Evolutionary conservation across 2,329 filamentous ascomycete species (phyloP).

Genomic region (Myriosclerotinia scirpicola): DNA sequence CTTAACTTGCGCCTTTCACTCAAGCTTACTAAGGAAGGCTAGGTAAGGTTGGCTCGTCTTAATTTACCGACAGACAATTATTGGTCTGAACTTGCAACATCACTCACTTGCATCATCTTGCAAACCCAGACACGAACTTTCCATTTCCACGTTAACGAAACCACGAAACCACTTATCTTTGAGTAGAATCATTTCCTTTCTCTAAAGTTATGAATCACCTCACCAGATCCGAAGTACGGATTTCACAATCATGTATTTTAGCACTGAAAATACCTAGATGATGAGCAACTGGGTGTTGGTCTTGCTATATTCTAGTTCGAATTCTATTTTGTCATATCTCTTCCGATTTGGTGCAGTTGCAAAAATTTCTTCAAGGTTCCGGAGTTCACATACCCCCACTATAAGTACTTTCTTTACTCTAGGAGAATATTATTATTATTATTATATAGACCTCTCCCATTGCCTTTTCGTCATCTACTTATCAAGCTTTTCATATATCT

Average conservation of each 20-base stretch:
- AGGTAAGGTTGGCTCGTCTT: not conserved
- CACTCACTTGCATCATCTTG: not conserved
- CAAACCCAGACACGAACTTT: not conserved
- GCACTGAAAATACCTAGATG: not conserved
- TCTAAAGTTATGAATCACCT: not conserved
- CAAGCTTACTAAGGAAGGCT: not conserved
- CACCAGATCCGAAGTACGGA: slow-evolving; percentile 1
- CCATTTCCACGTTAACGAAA: not conserved
- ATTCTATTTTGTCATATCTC: slow-evolving; percentile 8
- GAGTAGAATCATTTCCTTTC: not conserved
- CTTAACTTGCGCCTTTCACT: slow-evolving; percentile 2
- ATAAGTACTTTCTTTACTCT: not conserved
- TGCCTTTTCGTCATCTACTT: not conserved
- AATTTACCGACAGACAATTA: slow-evolving; percentile 8
- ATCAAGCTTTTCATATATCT: not conserved
- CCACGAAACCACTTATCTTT: not conserved
- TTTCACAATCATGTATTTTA: not conserved
- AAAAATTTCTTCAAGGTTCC: slow-evolving; percentile 6
- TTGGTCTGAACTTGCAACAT: not conserved
- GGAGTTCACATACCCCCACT: slow-evolving; percentile 13
- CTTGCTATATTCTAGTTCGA: not conserved
- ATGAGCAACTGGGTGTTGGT: not conserved
- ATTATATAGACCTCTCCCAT: not conserved
- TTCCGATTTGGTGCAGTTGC: slow-evolving; percentile 4
- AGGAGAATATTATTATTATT: not conserved